Evolutionary conservation across 2,329 filamentous ascomycete genomes (phyloP).

Genomic region (Graphiopsis chlorocephala): DNA sequence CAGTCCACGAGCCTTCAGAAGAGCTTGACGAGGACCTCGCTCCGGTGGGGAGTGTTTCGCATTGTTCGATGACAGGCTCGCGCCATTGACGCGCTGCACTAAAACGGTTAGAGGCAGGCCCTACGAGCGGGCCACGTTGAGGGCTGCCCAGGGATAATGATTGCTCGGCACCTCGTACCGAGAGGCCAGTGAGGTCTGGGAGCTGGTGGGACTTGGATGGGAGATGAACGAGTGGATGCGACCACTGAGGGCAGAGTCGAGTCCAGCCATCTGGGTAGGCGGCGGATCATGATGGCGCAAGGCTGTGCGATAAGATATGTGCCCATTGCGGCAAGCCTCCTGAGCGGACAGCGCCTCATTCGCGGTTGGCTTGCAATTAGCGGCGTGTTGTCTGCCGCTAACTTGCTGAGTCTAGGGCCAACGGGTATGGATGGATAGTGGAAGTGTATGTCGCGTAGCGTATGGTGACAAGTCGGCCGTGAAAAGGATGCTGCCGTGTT

Average conservation of each 20-base stretch:
- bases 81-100: neutral
- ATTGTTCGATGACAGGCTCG: constrained; percentile 1
- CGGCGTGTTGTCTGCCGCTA: neutral
- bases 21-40: constrained; percentile 4
- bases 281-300: constrained; percentile 1
- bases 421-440: neutral
- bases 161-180: constrained; percentile 1
- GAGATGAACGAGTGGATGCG: neutral
- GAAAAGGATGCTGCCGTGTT: neutral
- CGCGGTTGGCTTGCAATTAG: neutral
- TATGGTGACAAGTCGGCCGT: neutral
- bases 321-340: neutral
- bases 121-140: neutral
- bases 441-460: neutral
- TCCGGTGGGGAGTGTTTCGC: constrained; percentile 4
- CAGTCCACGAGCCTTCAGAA: neutral
- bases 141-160: neutral
- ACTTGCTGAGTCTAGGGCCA: neutral
- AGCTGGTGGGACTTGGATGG: neutral
- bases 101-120: neutral
- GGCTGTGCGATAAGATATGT: neutral
- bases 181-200: neutral
- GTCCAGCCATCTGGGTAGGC: neutral
- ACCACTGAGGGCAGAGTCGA: neutral
- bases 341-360: neutral